phyloP scores from a whole-genome alignment of 2,329 filamentous ascomycete genomes.

The Ascosphaera apis region DNA sequence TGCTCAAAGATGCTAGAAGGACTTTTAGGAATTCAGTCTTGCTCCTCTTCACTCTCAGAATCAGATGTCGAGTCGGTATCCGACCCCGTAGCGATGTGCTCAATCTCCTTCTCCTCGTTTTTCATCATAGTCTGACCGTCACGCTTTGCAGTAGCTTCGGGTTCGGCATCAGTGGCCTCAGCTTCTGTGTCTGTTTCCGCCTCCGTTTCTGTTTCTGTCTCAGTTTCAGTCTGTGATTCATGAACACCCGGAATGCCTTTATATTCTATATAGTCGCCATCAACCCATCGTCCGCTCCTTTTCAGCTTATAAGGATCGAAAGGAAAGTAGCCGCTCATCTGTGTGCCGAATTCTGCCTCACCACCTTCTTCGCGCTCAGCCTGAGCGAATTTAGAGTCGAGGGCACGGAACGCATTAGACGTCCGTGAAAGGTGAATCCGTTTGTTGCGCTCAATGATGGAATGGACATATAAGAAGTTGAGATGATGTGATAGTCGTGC shows the following conservation, averaged over 20 bases:
- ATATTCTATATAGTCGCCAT: constrained; percentile 65
- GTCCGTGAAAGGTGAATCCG: constrained; percentile 44
- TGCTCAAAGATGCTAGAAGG: no score
- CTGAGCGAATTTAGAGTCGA: constrained; percentile 17
- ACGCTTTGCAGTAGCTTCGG: not conserved
- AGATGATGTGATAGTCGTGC: constrained; percentile 70
- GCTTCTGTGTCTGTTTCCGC: constrained; percentile 16
- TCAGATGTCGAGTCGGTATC: not conserved
- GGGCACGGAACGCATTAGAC: constrained; percentile 27
- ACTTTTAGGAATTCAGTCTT: not conserved
- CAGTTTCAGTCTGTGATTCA: constrained; percentile 21
- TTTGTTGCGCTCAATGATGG: constrained; percentile 79
- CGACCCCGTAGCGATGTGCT: not conserved
- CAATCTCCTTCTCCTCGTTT: not conserved
- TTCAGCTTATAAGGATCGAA: constrained; percentile 93
- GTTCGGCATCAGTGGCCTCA: not conserved
- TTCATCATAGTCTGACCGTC: not conserved
- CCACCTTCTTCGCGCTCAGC: constrained; percentile 31
- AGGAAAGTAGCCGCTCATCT: constrained; percentile 86
- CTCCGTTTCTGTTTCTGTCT: constrained; percentile 18
- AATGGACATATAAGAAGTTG: constrained; percentile 71
- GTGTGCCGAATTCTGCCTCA: constrained; percentile 53
- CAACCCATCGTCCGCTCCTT: constrained; percentile 67
- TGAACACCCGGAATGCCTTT: constrained; percentile 48
- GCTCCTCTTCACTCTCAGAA: not conserved